phyloP scores from a whole-genome alignment of 192 early-diverging fungal genomes.

The Podila horticola region DNA sequence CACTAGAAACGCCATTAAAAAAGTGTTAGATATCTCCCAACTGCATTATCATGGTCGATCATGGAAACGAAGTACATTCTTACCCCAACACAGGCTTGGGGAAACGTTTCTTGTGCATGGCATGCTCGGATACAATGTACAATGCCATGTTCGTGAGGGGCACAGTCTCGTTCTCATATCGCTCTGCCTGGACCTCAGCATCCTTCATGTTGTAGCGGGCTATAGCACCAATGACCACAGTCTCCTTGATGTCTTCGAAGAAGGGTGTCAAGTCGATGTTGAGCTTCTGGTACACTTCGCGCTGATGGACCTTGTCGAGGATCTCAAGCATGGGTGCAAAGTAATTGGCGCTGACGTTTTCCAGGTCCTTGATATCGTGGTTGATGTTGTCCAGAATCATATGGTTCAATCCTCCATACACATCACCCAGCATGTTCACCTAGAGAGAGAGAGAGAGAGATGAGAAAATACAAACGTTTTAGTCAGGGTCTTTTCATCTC shows the following conservation, averaged over 20 bases:
- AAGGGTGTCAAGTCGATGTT: conserved; percentile 46
- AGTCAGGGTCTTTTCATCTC: too few relatives aligned
- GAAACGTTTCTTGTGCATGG: conserved; percentile 40
- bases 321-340: conserved; percentile 41
- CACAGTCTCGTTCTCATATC: conserved; percentile 48
- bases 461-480: not conserved
- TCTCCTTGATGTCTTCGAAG: conserved; percentile 49
- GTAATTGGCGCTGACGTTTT: conserved; percentile 28
- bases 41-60: not conserved
- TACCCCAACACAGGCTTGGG: conserved; percentile 45
- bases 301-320: conserved; percentile 44
- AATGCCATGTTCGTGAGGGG: conserved; percentile 41
- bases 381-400: conserved; percentile 54
- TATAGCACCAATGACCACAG: conserved; percentile 26
- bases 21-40: not conserved
- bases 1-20: not conserved
- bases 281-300: conserved; percentile 39
- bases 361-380: conserved; percentile 43
- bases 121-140: conserved; percentile 46
- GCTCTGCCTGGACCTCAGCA: conserved; percentile 36
- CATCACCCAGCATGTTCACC: conserved; percentile 57
- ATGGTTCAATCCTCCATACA: conserved; percentile 58
- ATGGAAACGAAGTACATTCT: not conserved
- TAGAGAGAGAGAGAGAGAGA: conserved; percentile 13
- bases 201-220: conserved; percentile 38